Evolutionary conservation across 139 green algal species (phyloP).

Genomic region (Chlamydomonas schloesseri): DNA sequence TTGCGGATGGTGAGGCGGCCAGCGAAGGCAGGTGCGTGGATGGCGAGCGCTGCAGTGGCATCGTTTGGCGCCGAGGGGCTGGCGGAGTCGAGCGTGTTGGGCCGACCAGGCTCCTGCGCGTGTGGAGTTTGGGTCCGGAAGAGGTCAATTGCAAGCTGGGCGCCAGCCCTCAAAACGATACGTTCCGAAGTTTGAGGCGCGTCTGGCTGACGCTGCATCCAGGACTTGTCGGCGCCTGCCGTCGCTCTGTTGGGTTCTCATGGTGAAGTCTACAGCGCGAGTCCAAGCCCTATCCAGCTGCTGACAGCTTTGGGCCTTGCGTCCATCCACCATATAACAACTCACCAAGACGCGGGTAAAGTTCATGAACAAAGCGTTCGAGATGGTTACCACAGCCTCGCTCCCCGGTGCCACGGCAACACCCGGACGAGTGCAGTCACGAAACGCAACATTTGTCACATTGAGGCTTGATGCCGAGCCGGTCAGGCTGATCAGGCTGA

Average conservation of each 20-base stretch:
- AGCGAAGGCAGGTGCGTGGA: neutral
- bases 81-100: neutral
- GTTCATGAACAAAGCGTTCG: neutral
- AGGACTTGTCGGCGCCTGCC: too few species aligned
- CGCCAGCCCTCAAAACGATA: too few species aligned
- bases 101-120: neutral
- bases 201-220: too few species aligned
- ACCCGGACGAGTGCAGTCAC: neutral
- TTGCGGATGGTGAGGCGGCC: neutral
- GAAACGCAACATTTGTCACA: neutral
- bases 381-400: neutral
- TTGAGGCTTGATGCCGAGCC: too few species aligned
- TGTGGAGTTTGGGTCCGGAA: too few species aligned
- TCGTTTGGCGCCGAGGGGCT: neutral
- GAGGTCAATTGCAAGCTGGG: too few species aligned
- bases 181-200: too few species aligned
- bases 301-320: too few species aligned
- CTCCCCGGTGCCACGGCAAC: neutral
- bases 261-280: too few species aligned
- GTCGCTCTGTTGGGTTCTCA: neutral
- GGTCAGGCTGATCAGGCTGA: neutral
- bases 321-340: too few species aligned
- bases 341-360: neutral
- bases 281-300: too few species aligned
- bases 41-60: neutral